Percentiles rank a stretch among this genome's conserved stretches.
Conservation (phyloP, 257 asterid species). For the Vinca minor region DNA sequence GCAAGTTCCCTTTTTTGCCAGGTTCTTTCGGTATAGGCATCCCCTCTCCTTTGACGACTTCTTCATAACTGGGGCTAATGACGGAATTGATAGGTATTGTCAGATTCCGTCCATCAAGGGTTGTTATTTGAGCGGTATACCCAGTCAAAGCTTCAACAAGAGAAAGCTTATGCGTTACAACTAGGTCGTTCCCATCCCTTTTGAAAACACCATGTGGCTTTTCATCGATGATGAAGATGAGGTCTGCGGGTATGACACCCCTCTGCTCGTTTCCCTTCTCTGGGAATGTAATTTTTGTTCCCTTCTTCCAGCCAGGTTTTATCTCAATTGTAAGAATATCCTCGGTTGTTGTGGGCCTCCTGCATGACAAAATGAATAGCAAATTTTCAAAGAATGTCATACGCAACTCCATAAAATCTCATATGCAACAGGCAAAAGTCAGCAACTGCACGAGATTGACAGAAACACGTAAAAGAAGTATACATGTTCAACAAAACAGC, state of each 20-base stretch:
- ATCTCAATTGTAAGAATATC: constrained; percentile 73
- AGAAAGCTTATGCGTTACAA: constrained; percentile 62
- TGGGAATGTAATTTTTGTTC: constrained; percentile 88
- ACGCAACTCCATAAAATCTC: neutral
- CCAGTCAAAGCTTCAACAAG: constrained; percentile 81
- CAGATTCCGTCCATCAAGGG: constrained; percentile 67
- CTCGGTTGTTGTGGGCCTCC: constrained; percentile 57
- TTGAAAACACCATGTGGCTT: constrained; percentile 69
- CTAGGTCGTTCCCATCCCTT: constrained; percentile 80
- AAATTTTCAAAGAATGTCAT: neutral
- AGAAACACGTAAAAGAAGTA: neutral
- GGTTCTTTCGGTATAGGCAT: constrained; percentile 95
- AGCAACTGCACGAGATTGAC: neutral
- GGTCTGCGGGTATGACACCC: constrained; percentile 74
- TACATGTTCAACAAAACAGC: neutral
- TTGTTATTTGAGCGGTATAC: constrained; percentile 52
- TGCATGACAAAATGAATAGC: constrained; percentile 21
- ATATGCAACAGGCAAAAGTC: too few relatives aligned
- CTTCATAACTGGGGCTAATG: constrained; percentile 65
- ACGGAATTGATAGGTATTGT: constrained; percentile 52
- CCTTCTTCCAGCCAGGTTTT: constrained; percentile 95
- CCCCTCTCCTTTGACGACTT: constrained; percentile 77
- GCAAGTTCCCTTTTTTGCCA: constrained; percentile 59
- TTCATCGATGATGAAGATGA: constrained; percentile 75
- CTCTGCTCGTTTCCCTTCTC: constrained; percentile 79